Evolutionary conservation across 768 basidiomycete genomes (phyloP), one percentile per base, ranked within the genome.

Genomic region (Boletus rubescentipes): DNA sequence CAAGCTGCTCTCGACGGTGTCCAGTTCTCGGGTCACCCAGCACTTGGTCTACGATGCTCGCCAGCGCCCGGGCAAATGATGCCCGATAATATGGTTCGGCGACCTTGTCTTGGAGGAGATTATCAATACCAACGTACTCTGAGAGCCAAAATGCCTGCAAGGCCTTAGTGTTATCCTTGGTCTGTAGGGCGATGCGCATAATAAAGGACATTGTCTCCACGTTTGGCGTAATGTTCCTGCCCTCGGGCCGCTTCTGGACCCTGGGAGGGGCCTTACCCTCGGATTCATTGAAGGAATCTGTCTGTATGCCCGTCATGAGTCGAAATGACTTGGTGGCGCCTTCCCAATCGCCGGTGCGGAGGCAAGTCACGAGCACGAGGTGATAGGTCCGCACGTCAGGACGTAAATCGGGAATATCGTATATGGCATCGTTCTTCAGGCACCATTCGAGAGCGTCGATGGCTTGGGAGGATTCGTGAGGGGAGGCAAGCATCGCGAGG

Each of bases 391-490:
- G 61, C 52, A 55, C 29, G 49, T 67, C 56, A 6, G 71, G 69
- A 20, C 73, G 67, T 26, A 75, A 51, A n/a, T 72, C 70, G 30
- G 74, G 74, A 4, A 79, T 77, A 55, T 74, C 74, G n/a, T 71
- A 73, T 18, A 73, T 63, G 23, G 77, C 75, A 60, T 81, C 81
- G 53, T 80, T 78, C 47, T 76, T 74, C 49, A 88, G 67, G 80
- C 87, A 86, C 86, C 87, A 89, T 63, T 87, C 79, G 23, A 92
- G 72, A 3, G 70, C 76, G 52, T 81, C 77, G 38, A 89, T 69
- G 5, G 84, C 82, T 53, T 78, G 75, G 10, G 76, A 68, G 1
- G 82, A 68, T 47, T 76, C 72, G 18, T 61, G 55, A 26, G 64
- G 71, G 4, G 77, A 69, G 39, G 71, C 71, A 20, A 79, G 58